Percentiles rank a stretch among this genome's conserved stretches.
phyloP scores from a whole-genome alignment of 1,284 basidiomycete genomes.

The Gymnopus androsaceus region DNA sequence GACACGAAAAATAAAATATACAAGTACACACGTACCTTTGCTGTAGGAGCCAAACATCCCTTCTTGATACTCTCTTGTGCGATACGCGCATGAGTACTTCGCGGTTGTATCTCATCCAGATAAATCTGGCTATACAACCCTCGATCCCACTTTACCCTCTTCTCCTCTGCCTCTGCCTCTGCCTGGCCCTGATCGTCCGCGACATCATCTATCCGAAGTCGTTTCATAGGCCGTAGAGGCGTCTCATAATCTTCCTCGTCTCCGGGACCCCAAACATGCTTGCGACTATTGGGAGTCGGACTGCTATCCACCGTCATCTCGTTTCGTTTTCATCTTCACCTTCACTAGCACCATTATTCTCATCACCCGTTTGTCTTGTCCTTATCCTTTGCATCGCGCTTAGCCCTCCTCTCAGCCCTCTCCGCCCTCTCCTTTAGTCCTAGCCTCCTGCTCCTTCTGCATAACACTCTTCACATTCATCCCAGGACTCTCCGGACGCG shows the following conservation, averaged over 20 bases:
- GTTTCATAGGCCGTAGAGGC: conserved; percentile 38
- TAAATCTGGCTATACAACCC: conserved; percentile 63
- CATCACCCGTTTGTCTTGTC: conserved; percentile 26
- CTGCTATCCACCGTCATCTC: conserved; percentile 15
- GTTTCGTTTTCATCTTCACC: conserved; percentile 31
- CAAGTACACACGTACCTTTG: conserved; percentile 54
- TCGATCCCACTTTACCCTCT: conserved; percentile 79
- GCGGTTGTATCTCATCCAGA: conserved; percentile 60
- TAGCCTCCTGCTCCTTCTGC: conserved; percentile 66
- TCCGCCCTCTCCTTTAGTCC: conserved; percentile 58
- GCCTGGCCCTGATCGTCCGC: no score
- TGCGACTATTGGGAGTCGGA: conserved; percentile 19
- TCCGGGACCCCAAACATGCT: conserved; percentile 67
- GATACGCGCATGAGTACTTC: conserved; percentile 39
- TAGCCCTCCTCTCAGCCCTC: conserved; percentile 66
- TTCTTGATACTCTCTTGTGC: conserved; percentile 48
- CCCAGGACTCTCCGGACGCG: conserved; percentile 76
- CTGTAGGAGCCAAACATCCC: conserved; percentile 64
- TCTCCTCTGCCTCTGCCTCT: conserved; percentile 39
- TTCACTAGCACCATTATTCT: conserved; percentile 28
- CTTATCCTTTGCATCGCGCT: conserved; percentile 40
- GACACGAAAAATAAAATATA: neutral
- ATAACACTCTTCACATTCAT: conserved; percentile 72
- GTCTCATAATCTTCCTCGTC: conserved; percentile 84
- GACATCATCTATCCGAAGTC: conserved; percentile 42